A percentile compares a stretch with the other conserved stretches of the same genome.
Evolutionary conservation across 2,329 filamentous ascomycete species (phyloP).

Genomic region (Zymoseptoria tritici): DNA sequence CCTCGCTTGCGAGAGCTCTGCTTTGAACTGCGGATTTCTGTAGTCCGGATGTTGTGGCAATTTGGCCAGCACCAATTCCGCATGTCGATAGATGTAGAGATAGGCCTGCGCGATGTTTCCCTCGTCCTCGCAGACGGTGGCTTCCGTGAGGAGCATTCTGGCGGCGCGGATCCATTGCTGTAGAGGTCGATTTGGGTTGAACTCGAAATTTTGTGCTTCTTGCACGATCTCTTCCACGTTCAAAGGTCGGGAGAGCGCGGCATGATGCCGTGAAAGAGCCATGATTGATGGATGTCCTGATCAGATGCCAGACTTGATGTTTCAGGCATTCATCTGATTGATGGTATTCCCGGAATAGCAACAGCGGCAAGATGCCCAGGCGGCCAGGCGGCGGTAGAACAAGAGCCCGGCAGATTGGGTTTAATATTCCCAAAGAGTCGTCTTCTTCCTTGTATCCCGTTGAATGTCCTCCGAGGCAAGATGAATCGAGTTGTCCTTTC

Average conservation of each 20-base stretch:
- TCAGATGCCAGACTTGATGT: not conserved
- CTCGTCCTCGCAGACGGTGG: slow-evolving; percentile 75
- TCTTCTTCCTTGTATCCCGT: not conserved
- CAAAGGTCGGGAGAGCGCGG: slow-evolving; percentile 17
- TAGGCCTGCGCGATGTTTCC: slow-evolving; percentile 84
- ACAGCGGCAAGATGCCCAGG: not conserved
- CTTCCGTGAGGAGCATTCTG: slow-evolving; percentile 47
- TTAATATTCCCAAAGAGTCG: not conserved
- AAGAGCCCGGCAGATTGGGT: not conserved
- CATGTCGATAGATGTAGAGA: slow-evolving; percentile 83
- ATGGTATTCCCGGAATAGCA: not conserved
- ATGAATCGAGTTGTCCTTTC: not conserved
- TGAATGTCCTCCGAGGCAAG: not conserved
- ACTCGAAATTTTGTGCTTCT: slow-evolving; percentile 72
- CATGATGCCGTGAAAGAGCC: slow-evolving; percentile 26
- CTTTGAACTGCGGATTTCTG: slow-evolving; percentile 53
- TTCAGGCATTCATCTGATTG: not conserved
- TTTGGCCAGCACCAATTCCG: slow-evolving; percentile 70
- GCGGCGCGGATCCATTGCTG: slow-evolving; percentile 33
- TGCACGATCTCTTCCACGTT: slow-evolving; percentile 70
- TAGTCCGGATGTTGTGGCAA: slow-evolving; percentile 70
- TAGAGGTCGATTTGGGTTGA: slow-evolving; percentile 67
- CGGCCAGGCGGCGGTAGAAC: not conserved
- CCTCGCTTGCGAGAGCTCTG: slow-evolving; percentile 49
- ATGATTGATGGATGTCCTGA: slow-evolving; percentile 7